Conservation (phyloP, 768 basidiomycete genomes). For the Hirschioporus abietinus region DNA sequence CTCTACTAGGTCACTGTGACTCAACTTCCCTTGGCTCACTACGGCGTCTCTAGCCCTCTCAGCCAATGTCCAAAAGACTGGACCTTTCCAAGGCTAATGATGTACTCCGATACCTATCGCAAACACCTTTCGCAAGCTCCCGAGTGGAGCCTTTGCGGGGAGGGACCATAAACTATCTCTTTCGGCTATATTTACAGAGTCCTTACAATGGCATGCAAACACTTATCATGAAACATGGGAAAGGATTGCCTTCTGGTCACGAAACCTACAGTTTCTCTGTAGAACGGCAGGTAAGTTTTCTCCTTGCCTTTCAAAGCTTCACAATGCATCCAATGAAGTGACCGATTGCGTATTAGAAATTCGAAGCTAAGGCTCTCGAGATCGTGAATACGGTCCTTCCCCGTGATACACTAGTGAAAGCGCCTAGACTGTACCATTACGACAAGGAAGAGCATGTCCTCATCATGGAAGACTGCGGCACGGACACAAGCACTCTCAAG, state of each 20-base stretch:
- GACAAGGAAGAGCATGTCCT: constrained; percentile 46
- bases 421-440: constrained; percentile 44
- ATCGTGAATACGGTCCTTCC: constrained; percentile 35
- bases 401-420: constrained; percentile 35
- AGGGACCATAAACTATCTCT: constrained; percentile 51
- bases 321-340: not conserved
- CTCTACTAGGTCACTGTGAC: too few species aligned
- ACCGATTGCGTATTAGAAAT: constrained; percentile 18
- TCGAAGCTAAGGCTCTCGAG: constrained; percentile 45
- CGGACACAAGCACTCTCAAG: constrained; percentile 33
- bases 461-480: constrained; percentile 61
- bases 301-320: not conserved
- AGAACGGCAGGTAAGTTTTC: constrained; percentile 44
- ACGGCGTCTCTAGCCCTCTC: not conserved
- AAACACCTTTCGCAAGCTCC: constrained; percentile 42
- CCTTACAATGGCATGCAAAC: constrained; percentile 39
- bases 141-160: constrained; percentile 40
- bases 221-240: constrained; percentile 55
- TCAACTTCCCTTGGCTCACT: too few species aligned
- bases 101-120: constrained; percentile 37
- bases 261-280: constrained; percentile 28
- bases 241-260: constrained; percentile 32
- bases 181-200: constrained; percentile 39
- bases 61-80: not conserved
- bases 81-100: constrained; percentile 27